Conservation (phyloP, 768 basidiomycete genomes). For the Termitomyces sp. region DNA sequence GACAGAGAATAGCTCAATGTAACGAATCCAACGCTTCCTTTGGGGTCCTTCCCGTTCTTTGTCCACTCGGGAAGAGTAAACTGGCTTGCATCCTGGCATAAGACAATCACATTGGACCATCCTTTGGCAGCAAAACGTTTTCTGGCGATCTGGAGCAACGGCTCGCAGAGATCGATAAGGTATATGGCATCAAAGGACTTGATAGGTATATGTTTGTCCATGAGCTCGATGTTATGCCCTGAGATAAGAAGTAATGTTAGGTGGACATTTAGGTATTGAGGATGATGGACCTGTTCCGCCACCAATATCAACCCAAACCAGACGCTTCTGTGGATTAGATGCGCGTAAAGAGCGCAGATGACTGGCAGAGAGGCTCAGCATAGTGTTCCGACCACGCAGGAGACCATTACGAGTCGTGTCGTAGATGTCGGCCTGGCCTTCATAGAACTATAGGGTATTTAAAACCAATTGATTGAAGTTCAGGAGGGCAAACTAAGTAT, state of each 20-base stretch:
- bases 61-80: slow-evolving; percentile 61
- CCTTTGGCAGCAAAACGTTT: slow-evolving; percentile 58
- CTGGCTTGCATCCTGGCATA: slow-evolving; percentile 67
- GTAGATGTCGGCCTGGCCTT: slow-evolving; percentile 67
- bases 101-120: slow-evolving; percentile 67
- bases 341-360: slow-evolving; percentile 48
- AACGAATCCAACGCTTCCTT: slow-evolving; percentile 49
- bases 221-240: slow-evolving; percentile 60
- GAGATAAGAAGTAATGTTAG: background rate
- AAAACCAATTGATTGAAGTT: background rate
- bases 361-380: slow-evolving; percentile 61
- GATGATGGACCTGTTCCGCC: slow-evolving; percentile 51
- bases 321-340: slow-evolving; percentile 33
- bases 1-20: slow-evolving; percentile 55
- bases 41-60: slow-evolving; percentile 34
- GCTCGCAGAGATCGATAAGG: slow-evolving; percentile 68
- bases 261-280: background rate
- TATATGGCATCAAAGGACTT: slow-evolving; percentile 62
- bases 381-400: slow-evolving; percentile 65
- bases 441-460: slow-evolving; percentile 43
- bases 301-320: slow-evolving; percentile 77
- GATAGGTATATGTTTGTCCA: slow-evolving; percentile 57
- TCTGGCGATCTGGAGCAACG: slow-evolving; percentile 66
- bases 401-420: slow-evolving; percentile 59
- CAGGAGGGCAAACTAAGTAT: background rate